phyloP scores from a whole-genome alignment of 2,329 filamentous ascomycete species.

The Coniochaeta ligniaria region DNA sequence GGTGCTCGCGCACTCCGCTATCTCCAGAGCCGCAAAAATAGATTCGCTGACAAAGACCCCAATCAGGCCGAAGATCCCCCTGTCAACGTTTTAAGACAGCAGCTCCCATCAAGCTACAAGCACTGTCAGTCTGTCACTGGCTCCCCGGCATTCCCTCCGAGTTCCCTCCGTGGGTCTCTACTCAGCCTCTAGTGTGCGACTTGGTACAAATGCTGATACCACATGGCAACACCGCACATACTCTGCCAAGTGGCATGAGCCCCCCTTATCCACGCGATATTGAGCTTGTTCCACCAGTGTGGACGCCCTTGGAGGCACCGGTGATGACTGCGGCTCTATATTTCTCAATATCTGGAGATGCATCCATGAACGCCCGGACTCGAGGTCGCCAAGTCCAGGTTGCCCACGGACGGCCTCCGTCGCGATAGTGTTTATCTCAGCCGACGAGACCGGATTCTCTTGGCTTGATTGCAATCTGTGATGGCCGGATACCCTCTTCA shows the following conservation, averaged over 20 bases:
- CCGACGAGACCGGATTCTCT: no score
- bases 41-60: neutral
- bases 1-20: neutral
- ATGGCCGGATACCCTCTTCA: no score
- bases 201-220: neutral
- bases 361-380: neutral
- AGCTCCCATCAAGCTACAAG: no score
- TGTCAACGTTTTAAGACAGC: no score
- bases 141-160: no score
- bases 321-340: neutral
- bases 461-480: no score
- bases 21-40: neutral
- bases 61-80: neutral
- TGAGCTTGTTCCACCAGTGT: neutral
- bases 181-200: neutral
- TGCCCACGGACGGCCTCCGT: neutral
- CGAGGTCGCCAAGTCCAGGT: neutral
- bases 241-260: neutral
- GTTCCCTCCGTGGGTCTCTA: neutral
- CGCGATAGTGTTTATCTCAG: no score
- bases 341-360: neutral
- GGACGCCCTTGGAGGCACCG: neutral
- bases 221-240: neutral
- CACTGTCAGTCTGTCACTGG: neutral
- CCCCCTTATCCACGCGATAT: neutral